Conservation (phyloP, 1,284 basidiomycete genomes). For the Apiotrichum laibachii region DNA sequence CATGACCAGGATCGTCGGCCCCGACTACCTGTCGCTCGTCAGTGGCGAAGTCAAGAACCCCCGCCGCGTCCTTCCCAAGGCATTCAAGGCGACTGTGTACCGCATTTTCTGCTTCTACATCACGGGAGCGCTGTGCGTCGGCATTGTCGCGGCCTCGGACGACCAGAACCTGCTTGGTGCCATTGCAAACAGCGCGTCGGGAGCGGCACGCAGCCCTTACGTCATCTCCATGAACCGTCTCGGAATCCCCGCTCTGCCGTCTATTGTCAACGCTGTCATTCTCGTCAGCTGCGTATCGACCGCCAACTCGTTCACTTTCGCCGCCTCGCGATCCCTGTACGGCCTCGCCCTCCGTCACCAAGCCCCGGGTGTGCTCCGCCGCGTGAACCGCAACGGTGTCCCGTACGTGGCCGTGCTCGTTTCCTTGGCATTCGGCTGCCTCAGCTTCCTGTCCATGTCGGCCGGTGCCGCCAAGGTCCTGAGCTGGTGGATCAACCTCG, state of each 20-base stretch:
- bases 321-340: conserved; percentile 29
- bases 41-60: conserved; percentile 29
- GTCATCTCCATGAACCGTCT: conserved; percentile 48
- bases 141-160: conserved; percentile 23
- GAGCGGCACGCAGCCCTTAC: conserved; percentile 25
- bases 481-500: conserved; percentile 28
- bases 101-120: conserved; percentile 42
- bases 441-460: conserved; percentile 32
- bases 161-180: conserved; percentile 24
- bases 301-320: conserved; percentile 36
- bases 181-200: conserved; percentile 17
- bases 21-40: conserved; percentile 33
- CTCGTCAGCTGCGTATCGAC: conserved; percentile 47
- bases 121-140: conserved; percentile 33
- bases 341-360: conserved; percentile 31
- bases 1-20: conserved; percentile 21
- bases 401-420: conserved; percentile 30
- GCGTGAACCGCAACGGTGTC: conserved; percentile 25
- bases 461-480: conserved; percentile 26
- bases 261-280: conserved; percentile 44
- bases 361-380: conserved; percentile 26
- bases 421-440: conserved; percentile 25
- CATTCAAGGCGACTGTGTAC: conserved; percentile 35
- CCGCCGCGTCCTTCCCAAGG: conserved; percentile 37
- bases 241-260: conserved; percentile 41